Evolutionary conservation across 495 filamentous ascomycete genomes (phyloP), one percentile per base, ranked within the genome.

Genomic region (Astrothelium macrocarpum): DNA sequence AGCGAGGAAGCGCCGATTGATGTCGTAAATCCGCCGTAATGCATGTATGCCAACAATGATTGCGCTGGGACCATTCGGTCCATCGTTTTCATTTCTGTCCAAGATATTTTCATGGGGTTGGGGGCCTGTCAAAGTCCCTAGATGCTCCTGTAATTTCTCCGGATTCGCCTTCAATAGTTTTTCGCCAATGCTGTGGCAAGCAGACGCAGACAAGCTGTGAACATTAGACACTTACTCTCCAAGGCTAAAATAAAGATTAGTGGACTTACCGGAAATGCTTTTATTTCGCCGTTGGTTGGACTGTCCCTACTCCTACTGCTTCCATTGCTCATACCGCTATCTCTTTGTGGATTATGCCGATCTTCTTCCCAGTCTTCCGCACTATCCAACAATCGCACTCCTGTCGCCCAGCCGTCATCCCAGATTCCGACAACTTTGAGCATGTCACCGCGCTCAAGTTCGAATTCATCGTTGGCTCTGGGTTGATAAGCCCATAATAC

Each of bases 321-420:
- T 43, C 88, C 87, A 78, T 89, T 88, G 4, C 91, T 96, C 60
- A 97, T 87, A 46, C 95, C 95, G 71, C 91, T 96, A 74, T 97
- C 95, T 32, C 95, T 84, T 69, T 95, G 90, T 16, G 83, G 78
- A 59, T 88, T 85, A 16, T 56, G 49, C 29, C 49, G 49, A 29
- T 56, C 49, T 69, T 85, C 84, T 59, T 85, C 84, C 81, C 88
- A 95, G 62, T 97, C 90, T 62, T 99, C 95, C 1, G 90, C 91
- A 62, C 85, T 81, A 66, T 96, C 90, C 58, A 86, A 78, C 32
- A 96, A 73, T 69, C 91, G 78, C 60, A 96, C 82, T 67, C 95
- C 95, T 11, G 95, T 99, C 32, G 95, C 95, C 95, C 95, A 99
- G 45, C 95, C 95, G 77, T 99, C 95, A 73, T 99, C 95, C 95